Conservation (phyloP, 306 rosid genomes). For the Cucumis melo region DNA sequence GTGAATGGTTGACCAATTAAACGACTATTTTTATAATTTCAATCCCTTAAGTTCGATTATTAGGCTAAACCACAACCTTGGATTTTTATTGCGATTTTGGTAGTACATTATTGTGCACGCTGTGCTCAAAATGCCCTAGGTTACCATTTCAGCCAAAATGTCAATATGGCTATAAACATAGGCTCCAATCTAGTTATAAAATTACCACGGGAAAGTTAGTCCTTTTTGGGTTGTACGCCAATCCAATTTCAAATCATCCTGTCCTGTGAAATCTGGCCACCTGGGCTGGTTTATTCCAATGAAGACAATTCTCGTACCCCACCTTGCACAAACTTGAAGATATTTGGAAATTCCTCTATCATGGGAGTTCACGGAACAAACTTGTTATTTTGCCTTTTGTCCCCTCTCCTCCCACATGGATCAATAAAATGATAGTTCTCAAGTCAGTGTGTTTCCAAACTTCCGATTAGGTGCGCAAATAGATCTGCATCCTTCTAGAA, state of each 20-base stretch:
- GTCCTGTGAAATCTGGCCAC: neutral
- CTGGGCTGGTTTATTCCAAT: neutral
- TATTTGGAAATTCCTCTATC: neutral
- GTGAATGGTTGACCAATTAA: constrained; percentile 3
- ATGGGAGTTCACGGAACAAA: neutral
- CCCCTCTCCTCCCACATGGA: neutral
- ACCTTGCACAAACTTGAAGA: neutral
- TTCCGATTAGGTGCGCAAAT: neutral
- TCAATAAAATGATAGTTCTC: neutral
- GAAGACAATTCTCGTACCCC: neutral
- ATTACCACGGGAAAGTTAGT: neutral
- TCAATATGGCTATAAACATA: constrained; percentile 3
- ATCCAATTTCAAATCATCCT: neutral
- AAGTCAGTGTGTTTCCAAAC: neutral
- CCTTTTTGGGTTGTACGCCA: neutral
- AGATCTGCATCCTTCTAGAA: neutral
- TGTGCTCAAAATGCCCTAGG: neutral
- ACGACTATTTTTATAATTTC: neutral
- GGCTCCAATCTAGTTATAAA: neutral
- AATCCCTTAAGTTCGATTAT: neutral
- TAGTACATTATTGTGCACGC: neutral
- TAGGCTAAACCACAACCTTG: neutral
- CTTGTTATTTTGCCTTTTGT: neutral
- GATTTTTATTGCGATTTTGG: neutral
- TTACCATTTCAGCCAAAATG: neutral